Evolutionary conservation across 306 rosid genomes (phyloP).

Genomic region (Vigna hirtella): DNA sequence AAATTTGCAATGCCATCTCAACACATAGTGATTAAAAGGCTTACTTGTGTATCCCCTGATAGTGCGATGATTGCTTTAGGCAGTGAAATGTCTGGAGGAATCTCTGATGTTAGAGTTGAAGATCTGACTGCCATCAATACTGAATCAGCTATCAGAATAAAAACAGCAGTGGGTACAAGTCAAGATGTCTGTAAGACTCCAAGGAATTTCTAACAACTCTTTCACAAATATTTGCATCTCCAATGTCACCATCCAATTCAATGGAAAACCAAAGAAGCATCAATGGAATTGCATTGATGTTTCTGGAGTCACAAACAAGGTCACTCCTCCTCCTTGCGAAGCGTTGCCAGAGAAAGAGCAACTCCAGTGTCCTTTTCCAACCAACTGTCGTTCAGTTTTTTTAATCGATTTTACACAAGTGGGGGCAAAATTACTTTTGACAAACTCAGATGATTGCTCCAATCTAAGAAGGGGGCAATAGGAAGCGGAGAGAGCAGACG

Average conservation of each 20-base stretch:
- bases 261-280: slow-evolving; percentile 42
- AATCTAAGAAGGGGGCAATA: too few species aligned
- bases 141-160: slow-evolving; percentile 68
- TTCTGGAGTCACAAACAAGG: slow-evolving; percentile 64
- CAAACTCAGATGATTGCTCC: too few species aligned
- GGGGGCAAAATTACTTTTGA: too few species aligned
- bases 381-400: slow-evolving; percentile 11
- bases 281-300: slow-evolving; percentile 78
- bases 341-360: slow-evolving; percentile 51
- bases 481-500: too few species aligned
- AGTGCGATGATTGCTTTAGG: slow-evolving; percentile 82
- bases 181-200: slow-evolving; percentile 54
- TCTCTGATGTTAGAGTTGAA: slow-evolving; percentile 70
- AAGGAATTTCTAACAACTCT: slow-evolving; percentile 57
- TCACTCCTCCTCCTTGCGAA: slow-evolving; percentile 61
- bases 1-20: slow-evolving; percentile 65
- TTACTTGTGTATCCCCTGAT: slow-evolving; percentile 68
- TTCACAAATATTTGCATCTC: slow-evolving; percentile 73
- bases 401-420: too few species aligned
- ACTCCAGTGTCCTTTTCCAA: slow-evolving; percentile 58
- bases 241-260: slow-evolving; percentile 44
- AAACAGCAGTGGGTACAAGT: slow-evolving; percentile 66
- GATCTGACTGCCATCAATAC: slow-evolving; percentile 62
- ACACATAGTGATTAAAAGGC: slow-evolving; percentile 55
- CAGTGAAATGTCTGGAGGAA: slow-evolving; percentile 91